Evolutionary conservation across 805 yeast genomes (phyloP), one percentile per base, ranked within the genome.

Genomic region (Yarrowia keelungensis): DNA sequence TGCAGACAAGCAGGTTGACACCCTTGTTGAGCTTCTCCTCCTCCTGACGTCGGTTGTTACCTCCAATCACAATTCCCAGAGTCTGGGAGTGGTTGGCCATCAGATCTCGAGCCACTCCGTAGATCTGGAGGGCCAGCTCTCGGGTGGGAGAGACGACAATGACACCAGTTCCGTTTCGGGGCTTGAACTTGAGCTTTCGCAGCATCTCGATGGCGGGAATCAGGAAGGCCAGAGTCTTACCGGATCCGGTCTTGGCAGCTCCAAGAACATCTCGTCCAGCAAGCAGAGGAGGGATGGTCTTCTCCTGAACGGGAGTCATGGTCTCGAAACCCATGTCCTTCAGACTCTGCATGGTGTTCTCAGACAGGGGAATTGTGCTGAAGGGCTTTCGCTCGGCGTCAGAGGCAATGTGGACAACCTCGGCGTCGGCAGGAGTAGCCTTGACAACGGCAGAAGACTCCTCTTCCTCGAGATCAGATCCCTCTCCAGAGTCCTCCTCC

Each of bases 191-290:
- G 75, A 95, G 84, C 16, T 97, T 88, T 76, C 93, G 90, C 68
- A 95, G 83, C 81, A 92, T 81, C 80, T 95, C 99, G 72, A 95
- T 89, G 41, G 99, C 99, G 14, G 99, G 99, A 70, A 95, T 85
- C 75, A 95, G 82, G 74, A 95, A 95, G 10, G 99, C 98, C 71
- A 96, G 81, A 0, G 99, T 95, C 81, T 95, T 95, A 77, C 99
- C 99, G 0, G 98, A 92, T 68, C 99, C 99, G 2, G 99, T 95
- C 81, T 93, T 94, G 69, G 99, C 99, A n/a, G 99, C 99, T 73
- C 99, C 99, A 68, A 95, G 84, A 22, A 96, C 98, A 80, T 95
- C 99, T 74, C 94, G 87, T 53, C 99, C 99, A 0, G 98, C 98
- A 71, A 96, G 81, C 71, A 95, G 83, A 11, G 99, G 98, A 8